Percentiles rank a stretch among this genome's conserved stretches.
phyloP scores from a whole-genome alignment of 805 yeast species.

The Ogataea saltuana region DNA sequence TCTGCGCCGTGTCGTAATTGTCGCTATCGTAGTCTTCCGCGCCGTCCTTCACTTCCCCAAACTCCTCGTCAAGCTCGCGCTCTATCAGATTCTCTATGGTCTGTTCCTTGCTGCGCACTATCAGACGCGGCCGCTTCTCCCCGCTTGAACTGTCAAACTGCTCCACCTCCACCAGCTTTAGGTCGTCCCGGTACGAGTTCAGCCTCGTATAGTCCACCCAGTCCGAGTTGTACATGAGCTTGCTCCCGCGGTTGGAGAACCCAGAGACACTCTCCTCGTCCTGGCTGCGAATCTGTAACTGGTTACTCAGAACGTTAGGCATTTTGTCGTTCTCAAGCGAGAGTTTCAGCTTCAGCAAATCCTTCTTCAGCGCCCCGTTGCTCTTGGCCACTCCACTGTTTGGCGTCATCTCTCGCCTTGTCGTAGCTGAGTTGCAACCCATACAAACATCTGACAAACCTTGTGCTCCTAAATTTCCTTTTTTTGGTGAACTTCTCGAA shows the following conservation, averaged over 20 bases:
- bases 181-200: constrained; percentile 26
- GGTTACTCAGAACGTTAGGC: constrained; percentile 9
- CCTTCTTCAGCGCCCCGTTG: constrained; percentile 20
- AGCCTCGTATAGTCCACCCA: constrained; percentile 27
- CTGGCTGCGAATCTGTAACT: constrained; percentile 11
- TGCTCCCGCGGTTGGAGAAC: constrained; percentile 36
- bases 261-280: constrained; percentile 23
- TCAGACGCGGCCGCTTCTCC: constrained; percentile 25
- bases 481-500: neutral
- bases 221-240: constrained; percentile 28
- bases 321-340: constrained; percentile 20
- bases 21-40: constrained; percentile 25
- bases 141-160: constrained; percentile 19
- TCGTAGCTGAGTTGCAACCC: neutral
- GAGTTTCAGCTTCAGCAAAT: constrained; percentile 28
- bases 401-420: neutral
- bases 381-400: constrained; percentile 12
- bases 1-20: constrained; percentile 34
- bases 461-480: neutral
- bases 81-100: constrained; percentile 29
- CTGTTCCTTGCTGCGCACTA: constrained; percentile 28
- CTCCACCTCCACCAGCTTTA: constrained; percentile 22
- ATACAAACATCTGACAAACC: neutral
- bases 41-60: constrained; percentile 24
- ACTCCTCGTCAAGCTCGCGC: constrained; percentile 32